Percentiles rank a stretch among this genome's conserved stretches.
phyloP scores from a whole-genome alignment of 352 stramenopile species.

The Phytophthora lateralis region DNA sequence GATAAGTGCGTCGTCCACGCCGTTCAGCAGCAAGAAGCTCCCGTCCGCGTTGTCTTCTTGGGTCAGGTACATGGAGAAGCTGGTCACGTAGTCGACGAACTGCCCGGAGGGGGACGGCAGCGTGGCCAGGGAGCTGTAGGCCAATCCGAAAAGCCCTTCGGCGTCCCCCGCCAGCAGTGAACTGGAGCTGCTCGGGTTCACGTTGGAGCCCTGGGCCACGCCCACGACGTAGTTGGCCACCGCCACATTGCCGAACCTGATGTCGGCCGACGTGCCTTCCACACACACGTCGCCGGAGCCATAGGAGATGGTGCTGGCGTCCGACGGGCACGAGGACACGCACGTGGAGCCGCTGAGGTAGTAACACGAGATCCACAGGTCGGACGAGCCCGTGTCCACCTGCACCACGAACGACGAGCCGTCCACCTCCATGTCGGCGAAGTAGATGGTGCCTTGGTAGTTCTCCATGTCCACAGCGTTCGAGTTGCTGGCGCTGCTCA shows the following conservation, averaged over 20 bases:
- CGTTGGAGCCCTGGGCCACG: constrained; percentile 55
- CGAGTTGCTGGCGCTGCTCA: constrained; percentile 35
- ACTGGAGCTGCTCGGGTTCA: constrained; percentile 43
- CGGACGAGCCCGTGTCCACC: constrained; percentile 79
- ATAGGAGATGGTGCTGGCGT: constrained; percentile 57
- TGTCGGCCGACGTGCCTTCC: constrained; percentile 34
- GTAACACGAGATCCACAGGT: constrained; percentile 79
- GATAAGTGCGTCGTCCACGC: constrained; percentile 66
- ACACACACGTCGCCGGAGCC: constrained; percentile 73
- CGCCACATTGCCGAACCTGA: constrained; percentile 53
- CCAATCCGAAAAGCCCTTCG: constrained; percentile 71
- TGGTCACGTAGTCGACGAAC: constrained; percentile 65
- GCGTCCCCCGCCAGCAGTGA: constrained; percentile 49
- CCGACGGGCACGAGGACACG: constrained; percentile 44
- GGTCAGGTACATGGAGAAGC: constrained; percentile 74
- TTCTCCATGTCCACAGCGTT: constrained; percentile 50
- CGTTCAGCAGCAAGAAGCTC: constrained; percentile 76
- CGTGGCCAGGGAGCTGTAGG: constrained; percentile 56
- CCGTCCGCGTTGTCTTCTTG: constrained; percentile 44
- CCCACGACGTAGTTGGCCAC: constrained; percentile 61
- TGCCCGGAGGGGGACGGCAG: constrained; percentile 50
- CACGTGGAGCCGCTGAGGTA: constrained; percentile 51
- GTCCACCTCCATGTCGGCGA: constrained; percentile 56
- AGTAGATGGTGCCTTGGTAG: constrained; percentile 72
- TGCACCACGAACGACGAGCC: constrained; percentile 51